A percentile compares a stretch with the other conserved stretches of the same genome.
These are phyloP conservation scores for Herpotrichia juniperi DNA, from an alignment of 2,329 filamentous ascomycete genomes.

Conservation along the genomic window DNA sequence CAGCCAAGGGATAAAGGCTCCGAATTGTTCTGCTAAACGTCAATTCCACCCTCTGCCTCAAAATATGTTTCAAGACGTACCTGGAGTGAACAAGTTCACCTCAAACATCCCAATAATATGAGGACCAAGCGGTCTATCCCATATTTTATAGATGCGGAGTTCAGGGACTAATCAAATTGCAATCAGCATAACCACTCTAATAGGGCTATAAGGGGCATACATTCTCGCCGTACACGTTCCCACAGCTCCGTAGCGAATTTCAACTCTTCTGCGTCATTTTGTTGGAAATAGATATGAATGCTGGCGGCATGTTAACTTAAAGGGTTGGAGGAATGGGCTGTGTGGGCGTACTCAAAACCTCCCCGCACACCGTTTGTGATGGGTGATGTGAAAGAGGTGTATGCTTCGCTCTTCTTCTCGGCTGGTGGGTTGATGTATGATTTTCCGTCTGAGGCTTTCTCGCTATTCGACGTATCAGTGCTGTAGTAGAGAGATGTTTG, in stretches of 20 bases:
- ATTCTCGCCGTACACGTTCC: slow-evolving; percentile 81
- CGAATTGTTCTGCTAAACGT: slow-evolving; percentile 69
- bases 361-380: slow-evolving; percentile 69
- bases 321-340: not conserved
- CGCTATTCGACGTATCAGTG: not conserved
- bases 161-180: slow-evolving; percentile 70
- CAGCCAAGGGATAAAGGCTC: slow-evolving; percentile 86
- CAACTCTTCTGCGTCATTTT: slow-evolving; percentile 65
- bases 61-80: slow-evolving; percentile 15
- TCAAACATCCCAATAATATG: slow-evolving; percentile 91
- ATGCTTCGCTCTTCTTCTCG: slow-evolving; percentile 68
- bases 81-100: slow-evolving; percentile 82
- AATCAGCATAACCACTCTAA: not conserved
- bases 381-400: slow-evolving; percentile 71
- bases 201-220: slow-evolving; percentile 53
- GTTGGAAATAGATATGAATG: slow-evolving; percentile 82
- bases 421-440: slow-evolving; percentile 72
- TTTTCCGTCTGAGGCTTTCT: slow-evolving; percentile 72
- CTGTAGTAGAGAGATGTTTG: not conserved
- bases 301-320: slow-evolving; percentile 14
- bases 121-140: slow-evolving; percentile 78
- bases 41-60: not conserved
- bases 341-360: slow-evolving; percentile 69
- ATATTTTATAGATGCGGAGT: slow-evolving; percentile 79
- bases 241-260: slow-evolving; percentile 75